Percentiles rank a stretch among this genome's conserved stretches.
phyloP scores from a whole-genome alignment of 345 rosid species.

The Linum usitatissimum region DNA sequence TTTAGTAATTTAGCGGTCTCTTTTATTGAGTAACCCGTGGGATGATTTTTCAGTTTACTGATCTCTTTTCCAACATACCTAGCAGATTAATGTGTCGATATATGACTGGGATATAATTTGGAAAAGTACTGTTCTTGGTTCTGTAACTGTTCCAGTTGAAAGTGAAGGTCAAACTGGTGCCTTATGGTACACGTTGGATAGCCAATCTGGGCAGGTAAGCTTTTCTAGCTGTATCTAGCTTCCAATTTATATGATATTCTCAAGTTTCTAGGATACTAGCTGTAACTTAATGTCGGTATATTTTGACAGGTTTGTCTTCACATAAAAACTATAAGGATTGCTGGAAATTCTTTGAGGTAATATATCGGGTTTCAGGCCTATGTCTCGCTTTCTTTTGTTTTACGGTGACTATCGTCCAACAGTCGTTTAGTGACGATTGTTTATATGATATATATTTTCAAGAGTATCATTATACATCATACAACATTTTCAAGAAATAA shows the following conservation, averaged over 20 bases:
- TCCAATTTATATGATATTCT: constrained; percentile 6
- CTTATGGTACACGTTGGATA: constrained; percentile 80
- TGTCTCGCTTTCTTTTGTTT: background rate
- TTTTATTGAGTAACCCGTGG: background rate
- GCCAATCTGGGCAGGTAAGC: constrained; percentile 84
- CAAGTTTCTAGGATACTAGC: background rate
- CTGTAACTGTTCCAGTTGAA: constrained; percentile 77
- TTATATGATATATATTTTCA: background rate
- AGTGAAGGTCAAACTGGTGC: constrained; percentile 86
- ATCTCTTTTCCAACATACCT: constrained; percentile 7
- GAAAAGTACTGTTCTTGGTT: constrained; percentile 96
- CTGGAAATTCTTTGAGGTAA: constrained; percentile 61
- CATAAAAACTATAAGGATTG: constrained; percentile 57
- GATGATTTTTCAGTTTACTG: constrained; percentile 1
- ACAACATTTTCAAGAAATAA: too few species aligned
- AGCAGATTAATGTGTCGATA: constrained; percentile 84
- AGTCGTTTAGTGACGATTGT: too few species aligned
- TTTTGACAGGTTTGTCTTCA: constrained; percentile 80
- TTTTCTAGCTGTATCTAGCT: constrained; percentile 12
- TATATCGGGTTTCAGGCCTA: constrained; percentile 1
- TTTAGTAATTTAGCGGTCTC: background rate
- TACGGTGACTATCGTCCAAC: too few species aligned
- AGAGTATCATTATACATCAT: too few species aligned
- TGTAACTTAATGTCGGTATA: background rate
- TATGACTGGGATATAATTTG: constrained; percentile 99